Evolutionary conservation across 176 grass and related monocot genomes (phyloP).

Genomic region (Avena eriantha): DNA sequence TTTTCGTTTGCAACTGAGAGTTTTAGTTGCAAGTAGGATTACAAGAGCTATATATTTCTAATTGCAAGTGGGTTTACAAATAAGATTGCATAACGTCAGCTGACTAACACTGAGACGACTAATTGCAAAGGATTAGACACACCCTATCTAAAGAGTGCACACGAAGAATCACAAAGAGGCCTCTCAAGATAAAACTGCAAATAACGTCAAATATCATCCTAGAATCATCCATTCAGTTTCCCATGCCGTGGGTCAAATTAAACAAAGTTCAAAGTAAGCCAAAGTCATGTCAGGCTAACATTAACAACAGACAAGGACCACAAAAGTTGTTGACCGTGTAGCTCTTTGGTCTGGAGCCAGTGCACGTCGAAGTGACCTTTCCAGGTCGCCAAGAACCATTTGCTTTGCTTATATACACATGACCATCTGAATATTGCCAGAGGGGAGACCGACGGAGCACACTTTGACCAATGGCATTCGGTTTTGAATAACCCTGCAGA

Average conservation of each 20-base stretch:
- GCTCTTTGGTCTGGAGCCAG: slow-evolving; percentile 21
- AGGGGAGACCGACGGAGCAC: neutral
- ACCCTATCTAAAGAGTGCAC: too few relatives aligned
- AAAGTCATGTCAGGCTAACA: neutral
- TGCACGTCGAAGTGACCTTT: slow-evolving; percentile 28
- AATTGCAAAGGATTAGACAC: neutral
- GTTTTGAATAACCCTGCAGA: neutral
- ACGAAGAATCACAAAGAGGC: too few relatives aligned
- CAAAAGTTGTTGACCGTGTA: neutral
- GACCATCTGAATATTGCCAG: slow-evolving; percentile 3
- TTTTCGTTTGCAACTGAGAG: too few relatives aligned
- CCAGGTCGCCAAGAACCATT: neutral
- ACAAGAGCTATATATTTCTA: too few relatives aligned
- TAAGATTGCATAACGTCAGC: too few relatives aligned
- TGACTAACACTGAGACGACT: too few relatives aligned
- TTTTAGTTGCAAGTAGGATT: too few relatives aligned
- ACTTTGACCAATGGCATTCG: too few relatives aligned
- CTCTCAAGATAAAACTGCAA: too few relatives aligned
- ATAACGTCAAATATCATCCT: too few relatives aligned
- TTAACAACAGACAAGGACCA: too few relatives aligned
- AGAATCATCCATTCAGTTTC: neutral
- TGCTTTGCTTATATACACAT: neutral
- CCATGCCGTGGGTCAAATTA: neutral
- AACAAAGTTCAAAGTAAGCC: neutral
- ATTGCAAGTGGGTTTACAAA: too few relatives aligned